phyloP scores from a whole-genome alignment of 106 monocot species.

The Phalaenopsis aphrodite region DNA sequence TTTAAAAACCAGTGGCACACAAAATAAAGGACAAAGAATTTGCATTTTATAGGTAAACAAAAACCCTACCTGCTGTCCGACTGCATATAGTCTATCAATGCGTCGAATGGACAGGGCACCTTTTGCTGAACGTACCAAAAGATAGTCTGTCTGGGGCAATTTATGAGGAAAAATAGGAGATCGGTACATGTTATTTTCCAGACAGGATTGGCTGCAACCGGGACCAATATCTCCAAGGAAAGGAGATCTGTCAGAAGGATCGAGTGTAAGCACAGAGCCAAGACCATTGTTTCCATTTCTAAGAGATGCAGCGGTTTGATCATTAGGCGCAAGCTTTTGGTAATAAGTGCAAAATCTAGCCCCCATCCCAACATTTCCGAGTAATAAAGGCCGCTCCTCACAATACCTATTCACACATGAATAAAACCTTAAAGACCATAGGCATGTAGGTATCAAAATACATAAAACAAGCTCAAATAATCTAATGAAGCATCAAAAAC shows the following conservation, averaged over 20 bases:
- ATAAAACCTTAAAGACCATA: background rate
- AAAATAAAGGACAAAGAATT: background rate
- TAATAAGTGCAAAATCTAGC: constrained; percentile 95
- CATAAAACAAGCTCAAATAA: background rate
- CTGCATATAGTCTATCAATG: constrained; percentile 67
- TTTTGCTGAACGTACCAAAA: constrained; percentile 88
- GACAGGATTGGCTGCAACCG: constrained; percentile 72
- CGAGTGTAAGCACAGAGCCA: constrained; percentile 68
- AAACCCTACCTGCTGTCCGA: constrained; percentile 71
- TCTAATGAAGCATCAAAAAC: background rate
- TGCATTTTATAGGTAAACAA: background rate
- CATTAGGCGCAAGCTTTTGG: constrained; percentile 56
- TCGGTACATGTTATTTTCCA: constrained; percentile 92
- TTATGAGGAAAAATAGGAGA: constrained; percentile 90
- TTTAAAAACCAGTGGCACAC: background rate
- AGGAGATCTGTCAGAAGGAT: constrained; percentile 84
- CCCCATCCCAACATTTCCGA: constrained; percentile 92
- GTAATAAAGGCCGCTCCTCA: constrained; percentile 84
- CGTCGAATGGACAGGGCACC: constrained; percentile 84
- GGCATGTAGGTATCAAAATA: background rate
- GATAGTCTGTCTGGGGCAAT: constrained; percentile 70
- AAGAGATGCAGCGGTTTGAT: constrained; percentile 59
- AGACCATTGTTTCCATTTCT: constrained; percentile 54
- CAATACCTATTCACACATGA: constrained; percentile 56
- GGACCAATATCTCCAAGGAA: constrained; percentile 89